phyloP scores from a whole-genome alignment of 495 filamentous ascomycete genomes.

The Halenospora varia region DNA sequence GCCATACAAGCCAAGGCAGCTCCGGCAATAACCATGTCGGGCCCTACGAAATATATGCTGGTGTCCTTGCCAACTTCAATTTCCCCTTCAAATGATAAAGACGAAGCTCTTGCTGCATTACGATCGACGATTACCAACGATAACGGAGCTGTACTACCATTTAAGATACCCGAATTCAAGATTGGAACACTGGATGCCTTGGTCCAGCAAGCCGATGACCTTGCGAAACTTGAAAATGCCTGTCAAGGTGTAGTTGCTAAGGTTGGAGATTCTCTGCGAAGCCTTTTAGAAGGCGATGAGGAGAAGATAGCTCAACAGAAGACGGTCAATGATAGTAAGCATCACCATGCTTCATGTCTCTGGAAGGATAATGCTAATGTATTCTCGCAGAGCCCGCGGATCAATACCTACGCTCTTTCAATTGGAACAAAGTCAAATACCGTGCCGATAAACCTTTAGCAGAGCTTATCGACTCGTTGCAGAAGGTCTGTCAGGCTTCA shows the following conservation, averaged over 20 bases:
- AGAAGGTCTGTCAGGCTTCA: slow-evolving; percentile 55
- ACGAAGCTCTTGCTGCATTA: slow-evolving; percentile 76
- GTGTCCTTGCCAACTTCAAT: slow-evolving; percentile 75
- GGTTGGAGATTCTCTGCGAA: slow-evolving; percentile 79
- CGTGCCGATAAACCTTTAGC: slow-evolving; percentile 82
- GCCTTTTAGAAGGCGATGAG: slow-evolving; percentile 77
- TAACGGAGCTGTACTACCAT: slow-evolving; percentile 71
- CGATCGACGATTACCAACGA: slow-evolving; percentile 68
- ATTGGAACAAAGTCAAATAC: slow-evolving; percentile 97
- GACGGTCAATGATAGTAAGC: slow-evolving; percentile 91
- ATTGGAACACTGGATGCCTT: slow-evolving; percentile 94
- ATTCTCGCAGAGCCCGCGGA: slow-evolving; percentile 73
- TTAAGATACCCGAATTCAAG: slow-evolving; percentile 89
- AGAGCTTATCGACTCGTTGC: slow-evolving; percentile 78
- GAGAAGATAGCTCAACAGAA: slow-evolving; percentile 81
- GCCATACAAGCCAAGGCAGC: background rate
- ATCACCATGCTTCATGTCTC: background rate
- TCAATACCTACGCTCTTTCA: slow-evolving; percentile 82
- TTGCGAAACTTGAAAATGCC: slow-evolving; percentile 76
- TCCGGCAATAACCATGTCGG: slow-evolving; percentile 26
- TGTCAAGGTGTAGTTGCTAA: slow-evolving; percentile 84
- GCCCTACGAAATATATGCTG: slow-evolving; percentile 60
- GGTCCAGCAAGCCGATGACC: slow-evolving; percentile 95
- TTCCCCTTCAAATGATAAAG: slow-evolving; percentile 62
- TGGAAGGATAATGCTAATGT: slow-evolving; percentile 1